A percentile compares a stretch with the other conserved stretches of the same genome.
Evolutionary conservation across 192 early-diverging fungal species (phyloP).

Genomic region (Cladochytrium replicatum): DNA sequence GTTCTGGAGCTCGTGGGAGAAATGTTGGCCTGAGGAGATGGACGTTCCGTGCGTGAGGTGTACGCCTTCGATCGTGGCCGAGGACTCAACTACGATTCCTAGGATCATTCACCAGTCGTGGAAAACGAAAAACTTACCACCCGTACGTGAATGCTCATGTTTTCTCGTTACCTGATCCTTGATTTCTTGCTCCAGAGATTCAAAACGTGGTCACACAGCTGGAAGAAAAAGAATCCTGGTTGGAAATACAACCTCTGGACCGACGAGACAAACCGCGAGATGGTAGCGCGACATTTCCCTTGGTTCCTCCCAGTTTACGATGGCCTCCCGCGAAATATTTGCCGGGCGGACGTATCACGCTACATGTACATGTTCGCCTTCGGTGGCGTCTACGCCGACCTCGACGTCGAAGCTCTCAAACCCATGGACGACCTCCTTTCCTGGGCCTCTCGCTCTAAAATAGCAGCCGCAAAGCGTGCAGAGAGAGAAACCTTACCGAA

Average conservation of each 20-base stretch:
- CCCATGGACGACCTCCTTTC: slow-evolving; percentile 10
- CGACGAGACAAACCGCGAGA: slow-evolving; percentile 17
- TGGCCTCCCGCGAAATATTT: slow-evolving; percentile 12
- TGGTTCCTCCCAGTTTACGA: slow-evolving; percentile 27
- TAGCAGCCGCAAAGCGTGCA: too few relatives aligned
- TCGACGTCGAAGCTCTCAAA: slow-evolving; percentile 20
- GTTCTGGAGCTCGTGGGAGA: too few relatives aligned
- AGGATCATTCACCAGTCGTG: slow-evolving; percentile 19
- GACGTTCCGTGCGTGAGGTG: too few relatives aligned
- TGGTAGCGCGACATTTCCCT: slow-evolving; percentile 19
- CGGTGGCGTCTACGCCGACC: slow-evolving; percentile 30
- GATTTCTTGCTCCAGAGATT: too few relatives aligned
- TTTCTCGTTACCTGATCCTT: not conserved
- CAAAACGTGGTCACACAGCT: slow-evolving; percentile 18
- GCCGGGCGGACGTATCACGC: slow-evolving; percentile 22
- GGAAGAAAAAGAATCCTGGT: slow-evolving; percentile 14
- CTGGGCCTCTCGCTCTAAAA: not conserved
- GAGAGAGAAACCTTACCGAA: too few relatives aligned
- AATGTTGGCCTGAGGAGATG: too few relatives aligned
- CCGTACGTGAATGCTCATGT: not conserved
- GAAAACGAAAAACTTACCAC: slow-evolving; percentile 7
- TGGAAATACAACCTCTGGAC: slow-evolving; percentile 24
- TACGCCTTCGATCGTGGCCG: too few relatives aligned
- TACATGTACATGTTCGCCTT: slow-evolving; percentile 24
- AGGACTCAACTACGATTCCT: too few relatives aligned